Base-by-base conservation (phyloP, 768 basidiomycete genomes). In the Rhizopogon vinicolor region DNA sequence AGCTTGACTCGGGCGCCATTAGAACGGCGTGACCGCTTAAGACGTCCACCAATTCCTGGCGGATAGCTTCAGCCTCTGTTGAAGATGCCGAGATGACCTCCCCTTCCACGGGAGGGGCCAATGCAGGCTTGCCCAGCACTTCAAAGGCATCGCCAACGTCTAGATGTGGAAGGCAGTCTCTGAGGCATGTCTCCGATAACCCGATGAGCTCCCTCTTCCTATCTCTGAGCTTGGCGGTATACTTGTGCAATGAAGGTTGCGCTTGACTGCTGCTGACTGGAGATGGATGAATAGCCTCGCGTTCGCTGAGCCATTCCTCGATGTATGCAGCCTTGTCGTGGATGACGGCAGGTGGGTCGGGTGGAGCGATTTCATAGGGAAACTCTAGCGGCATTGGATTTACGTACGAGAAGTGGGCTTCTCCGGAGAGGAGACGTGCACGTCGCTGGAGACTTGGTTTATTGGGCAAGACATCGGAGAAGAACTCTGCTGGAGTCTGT, bases 141-240 rank as follows among this genome's bases (percentile, higher is more conserved):
- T 75, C 72, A 60, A 92, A 84, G 0, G 90, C 84, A 65, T 97
- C 92, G 3, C 94, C 94, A 10, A 93, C 86, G 55, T 96, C 88
- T 18, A 98, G 76, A 60, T 85, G 82, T 0, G 95, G 95, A 8
- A 97, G 68, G 61, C 86, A 90, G 60, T 96, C 93, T 31, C 77
- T 70, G 43, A 93, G 65, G 12, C 84, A 84, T 2, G 79, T 77
- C 46, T 81, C 79, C 0, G 93, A 85, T 16, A 98, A 60, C 4
- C 84, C 92, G 16, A 97, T 76, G 40, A 98, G 83, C 45, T 77
- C 74, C 45, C 80, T 73, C 3, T 70, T 73, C 46, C 80, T 76
- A 53, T 85, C 79, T 51, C 85, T 72, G 48, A 75, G 74, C 61
- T 75, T 70, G 7, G 78, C 69, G 44, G 72, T 73, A 58, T 82